phyloP scores from a whole-genome alignment of 1,139 yeast genomes.

The Yamadazyma jaroonii region DNA sequence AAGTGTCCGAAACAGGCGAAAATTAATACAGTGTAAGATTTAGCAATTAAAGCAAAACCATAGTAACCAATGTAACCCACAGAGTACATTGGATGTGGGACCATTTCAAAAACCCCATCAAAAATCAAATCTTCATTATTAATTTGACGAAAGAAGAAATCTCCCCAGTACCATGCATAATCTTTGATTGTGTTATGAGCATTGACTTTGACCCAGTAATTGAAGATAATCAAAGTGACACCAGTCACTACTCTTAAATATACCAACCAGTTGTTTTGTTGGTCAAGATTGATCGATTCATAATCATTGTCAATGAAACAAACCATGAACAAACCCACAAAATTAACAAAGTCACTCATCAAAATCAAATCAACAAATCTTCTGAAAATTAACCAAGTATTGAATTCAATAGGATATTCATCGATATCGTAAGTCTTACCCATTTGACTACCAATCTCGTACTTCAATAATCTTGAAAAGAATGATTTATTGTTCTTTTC shows the following conservation, averaged over 20 bases:
- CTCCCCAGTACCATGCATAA: conserved; percentile 97
- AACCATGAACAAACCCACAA: conserved; percentile 65
- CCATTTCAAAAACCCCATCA: conserved; percentile 89
- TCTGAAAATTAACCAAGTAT: conserved; percentile 80
- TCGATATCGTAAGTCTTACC: conserved; percentile 49
- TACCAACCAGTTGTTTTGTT: conserved; percentile 35
- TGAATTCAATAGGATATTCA: conserved; percentile 68
- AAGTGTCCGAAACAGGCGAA: conserved; percentile 79
- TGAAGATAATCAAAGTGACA: conserved; percentile 56
- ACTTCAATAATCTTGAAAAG: conserved; percentile 42
- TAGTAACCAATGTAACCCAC: conserved; percentile 88
- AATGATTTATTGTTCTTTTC: conserved; percentile 24
- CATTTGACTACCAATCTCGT: conserved; percentile 58
- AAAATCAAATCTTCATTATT: conserved; percentile 73
- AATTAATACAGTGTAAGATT: conserved; percentile 68
- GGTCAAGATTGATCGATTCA: conserved; percentile 34
- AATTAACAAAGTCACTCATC: conserved; percentile 83
- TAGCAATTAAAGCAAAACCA: conserved; percentile 77
- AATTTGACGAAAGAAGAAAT: conserved; percentile 80
- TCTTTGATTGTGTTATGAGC: conserved; percentile 90
- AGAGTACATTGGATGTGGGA: conserved; percentile 94
- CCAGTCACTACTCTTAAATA: conserved; percentile 43
- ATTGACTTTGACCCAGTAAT: conserved; percentile 83
- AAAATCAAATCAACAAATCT: conserved; percentile 78
- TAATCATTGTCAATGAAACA: conserved; percentile 44